Base-by-base conservation (phyloP, 306 rosid species). In the Fragaria ananassa region DNA sequence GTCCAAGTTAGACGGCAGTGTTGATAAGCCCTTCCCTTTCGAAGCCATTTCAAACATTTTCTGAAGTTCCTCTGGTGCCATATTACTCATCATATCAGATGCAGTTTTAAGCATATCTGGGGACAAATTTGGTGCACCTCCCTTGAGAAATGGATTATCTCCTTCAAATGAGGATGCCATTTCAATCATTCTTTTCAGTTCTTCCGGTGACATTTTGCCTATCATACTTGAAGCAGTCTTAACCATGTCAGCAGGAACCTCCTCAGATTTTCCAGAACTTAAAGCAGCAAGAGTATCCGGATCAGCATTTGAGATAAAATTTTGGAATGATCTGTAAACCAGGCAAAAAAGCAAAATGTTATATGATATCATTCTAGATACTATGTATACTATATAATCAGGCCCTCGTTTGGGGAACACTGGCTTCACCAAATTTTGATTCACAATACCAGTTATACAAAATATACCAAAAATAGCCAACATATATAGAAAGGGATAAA, bases 81-180 rank as follows among this genome's bases (percentile, higher is more conserved):
- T 90, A 77, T 85, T 92, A 82, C 86, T 71, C 82, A 92, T 91
- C 92, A 91, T 90, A 71, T 86, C 90, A 83, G 85, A 84, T 10
- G 99, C 97, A 47, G 97, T 83, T 88, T 92, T 89, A 61, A 95
- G 83, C 90, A 91, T 90, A 35, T 95, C 93, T 47, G 97, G 98
- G n/a, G 97, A 83, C 84, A 88, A 29, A 62, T 82, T 90, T n/a
- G 92, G 79, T 63, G 90, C 78, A 73, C 85, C 88, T 34, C 85
- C 92, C 45, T 77, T 79, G 11, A 51, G 68, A 71, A 73, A 80
- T 49, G 90, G 88, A 71, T 74, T 87, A 63, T 58, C 82, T 41
- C 88, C 92, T 73, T 86, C 89, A 83, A 87, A 85, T 35, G 97
- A 88, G 85, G 99, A 83, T 69, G 99, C 91, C 97, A 91, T 69